Evolutionary conservation across 257 asterid genomes (phyloP), one percentile per base, ranked within the genome.

Genomic region (Fraxinus excelsior): DNA sequence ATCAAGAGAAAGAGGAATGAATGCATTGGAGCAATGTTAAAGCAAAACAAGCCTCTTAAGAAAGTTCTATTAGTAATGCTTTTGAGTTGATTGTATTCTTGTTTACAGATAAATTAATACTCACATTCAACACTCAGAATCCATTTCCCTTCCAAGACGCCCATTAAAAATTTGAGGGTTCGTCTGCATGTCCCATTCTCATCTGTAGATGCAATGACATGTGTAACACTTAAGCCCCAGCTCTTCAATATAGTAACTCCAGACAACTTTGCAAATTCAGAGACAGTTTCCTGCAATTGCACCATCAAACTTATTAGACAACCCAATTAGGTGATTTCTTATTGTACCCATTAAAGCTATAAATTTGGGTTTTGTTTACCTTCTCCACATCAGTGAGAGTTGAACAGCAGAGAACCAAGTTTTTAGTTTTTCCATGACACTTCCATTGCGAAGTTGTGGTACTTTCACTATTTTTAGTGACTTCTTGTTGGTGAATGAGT

Each of bases 141-240:
- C 99, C 99, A 95, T 88, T 93, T 91, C 71, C 99, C 99, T 82
- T 88, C 94, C 88, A 95, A 76, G 79, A 95, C 82, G 32, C 97
- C 98, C 99, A 90, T 95, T 86, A 95, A 82, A 82, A 86, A 88
- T 73, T 95, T 95, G 80, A 91, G 90, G 72, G 98, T 95, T 77
- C 99, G 85, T 87, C 86, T 88, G 84, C 99, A 91, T 23, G 97
- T 92, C 64, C 97, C 93, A 79, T 88, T 90, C 82, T 89, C 91
- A 84, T 91, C 87, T 69, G 87, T 85, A 76, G 98, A 90, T 75
- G 98, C 91, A 80, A 95, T 84, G 80, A 95, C 89, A 82, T 95
- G 98, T 78, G 98, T 91, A 82, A 91, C 92, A 83, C 81, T 85
- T 51, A 83, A 44, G 79, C 91, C 91, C 97, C 96, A 93, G 74